A percentile compares a stretch with the other conserved stretches of the same genome.
phyloP scores from a whole-genome alignment of 2,329 filamentous ascomycete genomes.

The Lachnellula suecica region DNA sequence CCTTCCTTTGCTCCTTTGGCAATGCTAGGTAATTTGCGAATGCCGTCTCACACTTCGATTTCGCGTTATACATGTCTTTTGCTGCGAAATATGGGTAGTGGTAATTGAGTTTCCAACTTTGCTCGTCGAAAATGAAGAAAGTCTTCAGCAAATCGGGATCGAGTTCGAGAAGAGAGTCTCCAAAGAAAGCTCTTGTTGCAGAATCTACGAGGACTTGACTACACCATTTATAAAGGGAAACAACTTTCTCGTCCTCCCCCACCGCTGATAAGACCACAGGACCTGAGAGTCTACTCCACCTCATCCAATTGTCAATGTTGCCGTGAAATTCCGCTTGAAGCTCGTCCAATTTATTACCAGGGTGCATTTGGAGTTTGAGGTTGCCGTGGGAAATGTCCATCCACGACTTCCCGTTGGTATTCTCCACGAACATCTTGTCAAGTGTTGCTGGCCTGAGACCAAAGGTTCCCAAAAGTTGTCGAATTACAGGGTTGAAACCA shows the following conservation, averaged over 20 bases:
- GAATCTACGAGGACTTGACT: neutral
- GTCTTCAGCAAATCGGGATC: neutral
- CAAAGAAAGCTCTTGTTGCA: conserved; percentile 3
- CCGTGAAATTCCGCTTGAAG: neutral
- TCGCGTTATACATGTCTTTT: conserved; percentile 2
- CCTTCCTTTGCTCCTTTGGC: neutral
- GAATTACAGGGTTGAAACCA: neutral
- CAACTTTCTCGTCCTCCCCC: too few species aligned
- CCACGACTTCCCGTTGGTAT: neutral
- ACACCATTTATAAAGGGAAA: conserved; percentile 3
- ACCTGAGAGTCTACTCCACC: too few species aligned
- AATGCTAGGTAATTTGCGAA: neutral
- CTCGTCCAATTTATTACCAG: neutral
- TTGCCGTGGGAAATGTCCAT: neutral
- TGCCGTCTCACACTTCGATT: neutral
- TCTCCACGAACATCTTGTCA: neutral
- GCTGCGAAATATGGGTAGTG: conserved; percentile 1
- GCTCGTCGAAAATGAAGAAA: conserved; percentile 2
- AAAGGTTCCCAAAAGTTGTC: neutral
- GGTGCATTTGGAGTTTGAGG: conserved; percentile 2
- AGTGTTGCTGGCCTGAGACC: neutral
- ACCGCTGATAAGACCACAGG: too few species aligned
- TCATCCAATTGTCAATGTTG: too few species aligned
- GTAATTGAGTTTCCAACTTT: conserved; percentile 3
- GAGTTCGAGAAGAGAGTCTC: neutral